Evolutionary conservation across 2,329 filamentous ascomycete genomes (phyloP).

Genomic region (Phialocephala sp.): DNA sequence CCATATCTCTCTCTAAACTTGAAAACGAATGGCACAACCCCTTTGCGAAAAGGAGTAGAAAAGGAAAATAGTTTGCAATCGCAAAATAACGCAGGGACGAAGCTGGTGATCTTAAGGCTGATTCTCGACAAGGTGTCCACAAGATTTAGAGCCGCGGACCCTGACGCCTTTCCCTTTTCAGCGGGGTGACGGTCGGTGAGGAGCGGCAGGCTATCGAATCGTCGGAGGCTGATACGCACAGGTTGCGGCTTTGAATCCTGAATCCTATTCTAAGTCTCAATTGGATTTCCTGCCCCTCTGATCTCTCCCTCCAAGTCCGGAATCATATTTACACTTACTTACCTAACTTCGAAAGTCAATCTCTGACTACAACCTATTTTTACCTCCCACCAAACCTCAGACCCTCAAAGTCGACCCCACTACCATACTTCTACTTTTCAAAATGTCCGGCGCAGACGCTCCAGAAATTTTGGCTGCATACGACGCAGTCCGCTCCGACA

Average conservation of each 20-base stretch:
- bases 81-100: conserved; percentile 4
- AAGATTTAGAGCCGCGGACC: conserved; percentile 10
- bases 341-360: not conserved
- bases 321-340: not conserved
- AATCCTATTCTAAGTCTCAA: not conserved
- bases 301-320: not conserved
- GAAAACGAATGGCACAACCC: conserved; percentile 18
- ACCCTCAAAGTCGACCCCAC: conserved; percentile 6
- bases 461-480: conserved; percentile 68
- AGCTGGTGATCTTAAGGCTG: conserved; percentile 16
- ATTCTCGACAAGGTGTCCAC: conserved; percentile 24
- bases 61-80: conserved; percentile 8
- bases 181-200: conserved; percentile 8
- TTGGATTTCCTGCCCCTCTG: not conserved
- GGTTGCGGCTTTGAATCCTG: conserved; percentile 6
- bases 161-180: conserved; percentile 21
- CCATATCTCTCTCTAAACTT: conserved; percentile 56
- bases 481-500: conserved; percentile 70
- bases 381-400: not conserved
- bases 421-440: conserved; percentile 13
- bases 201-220: conserved; percentile 5
- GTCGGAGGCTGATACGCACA: conserved; percentile 16
- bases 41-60: conserved; percentile 9
- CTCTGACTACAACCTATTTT: not conserved
- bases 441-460: conserved; percentile 62